These are phyloP conservation scores for Suhomyces choctaworum DNA, from an alignment of 1,139 yeast species.

Conservation along the genomic window DNA sequence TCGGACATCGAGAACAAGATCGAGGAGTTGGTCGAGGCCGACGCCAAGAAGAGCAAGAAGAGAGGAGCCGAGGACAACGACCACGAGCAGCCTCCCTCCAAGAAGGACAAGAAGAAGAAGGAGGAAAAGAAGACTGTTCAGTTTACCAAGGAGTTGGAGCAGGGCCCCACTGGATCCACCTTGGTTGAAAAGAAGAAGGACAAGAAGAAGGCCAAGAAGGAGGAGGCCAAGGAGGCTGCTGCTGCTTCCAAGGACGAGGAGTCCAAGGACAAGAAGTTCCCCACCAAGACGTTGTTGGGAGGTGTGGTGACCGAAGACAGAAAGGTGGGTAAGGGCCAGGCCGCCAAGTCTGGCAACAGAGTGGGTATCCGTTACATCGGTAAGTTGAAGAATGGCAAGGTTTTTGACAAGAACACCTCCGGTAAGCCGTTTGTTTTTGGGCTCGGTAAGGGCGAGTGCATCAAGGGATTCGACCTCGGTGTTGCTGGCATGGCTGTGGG, in stretches of 20 bases:
- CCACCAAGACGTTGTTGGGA: constrained; percentile 81
- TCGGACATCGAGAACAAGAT: constrained; percentile 57
- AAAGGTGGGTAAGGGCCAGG: constrained; percentile 81
- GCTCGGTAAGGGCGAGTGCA: constrained; percentile 96
- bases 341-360: constrained; percentile 84
- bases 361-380: constrained; percentile 98
- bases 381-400: constrained; percentile 92
- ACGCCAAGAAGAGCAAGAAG: constrained; percentile 36
- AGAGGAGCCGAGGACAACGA: constrained; percentile 26
- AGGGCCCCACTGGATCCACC: constrained; percentile 76
- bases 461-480: constrained; percentile 98
- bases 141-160: constrained; percentile 87
- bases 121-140: constrained; percentile 71
- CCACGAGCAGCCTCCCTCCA: constrained; percentile 31
- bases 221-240: constrained; percentile 20
- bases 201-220: constrained; percentile 20
- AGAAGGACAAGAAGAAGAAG: constrained; percentile 45
- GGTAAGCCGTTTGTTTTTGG: constrained; percentile 94
- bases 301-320: constrained; percentile 95
- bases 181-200: constrained; percentile 33
- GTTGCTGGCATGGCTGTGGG: constrained; percentile 98
- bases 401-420: constrained; percentile 93
- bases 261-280: constrained; percentile 40
- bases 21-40: constrained; percentile 59
- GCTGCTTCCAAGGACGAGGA: constrained; percentile 18